Conservation (phyloP, 345 rosid species). For the Jatropha curcas region DNA sequence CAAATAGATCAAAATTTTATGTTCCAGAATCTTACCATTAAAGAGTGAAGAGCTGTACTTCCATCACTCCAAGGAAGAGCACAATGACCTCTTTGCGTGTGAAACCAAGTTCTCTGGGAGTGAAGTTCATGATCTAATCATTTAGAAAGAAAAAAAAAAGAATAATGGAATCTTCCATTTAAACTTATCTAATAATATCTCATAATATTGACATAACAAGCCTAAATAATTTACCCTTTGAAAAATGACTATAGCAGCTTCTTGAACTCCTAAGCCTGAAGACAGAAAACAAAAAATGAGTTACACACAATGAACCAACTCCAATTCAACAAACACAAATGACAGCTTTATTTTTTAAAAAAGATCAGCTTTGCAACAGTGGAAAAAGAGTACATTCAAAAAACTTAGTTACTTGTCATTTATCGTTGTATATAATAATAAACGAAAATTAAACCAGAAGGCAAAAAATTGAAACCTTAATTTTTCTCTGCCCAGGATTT, state of each 20-base stretch:
- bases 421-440: background rate
- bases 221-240: slow-evolving; percentile 41
- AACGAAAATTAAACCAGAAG: too few relatives aligned
- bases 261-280: slow-evolving; percentile 59
- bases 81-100: slow-evolving; percentile 36
- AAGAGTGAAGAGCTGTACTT: slow-evolving; percentile 46
- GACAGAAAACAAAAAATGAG: slow-evolving; percentile 10
- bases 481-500: background rate
- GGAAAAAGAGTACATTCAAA: background rate
- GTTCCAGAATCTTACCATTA: slow-evolving; percentile 49
- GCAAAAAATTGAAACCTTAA: background rate
- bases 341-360: too few relatives aligned
- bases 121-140: slow-evolving; percentile 44
- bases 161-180: background rate
- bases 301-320: background rate
- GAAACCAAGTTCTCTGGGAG: slow-evolving; percentile 35
- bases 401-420: background rate
- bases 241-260: slow-evolving; percentile 40
- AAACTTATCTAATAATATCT: background rate
- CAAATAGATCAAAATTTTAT: slow-evolving; percentile 7
- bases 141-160: slow-evolving; percentile 16
- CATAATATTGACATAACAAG: background rate
- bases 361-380: background rate
- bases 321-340: background rate
- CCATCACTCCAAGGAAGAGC: slow-evolving; percentile 41